Base-by-base conservation (phyloP, 148 eudicot species). In the Nepenthes gracilis region DNA sequence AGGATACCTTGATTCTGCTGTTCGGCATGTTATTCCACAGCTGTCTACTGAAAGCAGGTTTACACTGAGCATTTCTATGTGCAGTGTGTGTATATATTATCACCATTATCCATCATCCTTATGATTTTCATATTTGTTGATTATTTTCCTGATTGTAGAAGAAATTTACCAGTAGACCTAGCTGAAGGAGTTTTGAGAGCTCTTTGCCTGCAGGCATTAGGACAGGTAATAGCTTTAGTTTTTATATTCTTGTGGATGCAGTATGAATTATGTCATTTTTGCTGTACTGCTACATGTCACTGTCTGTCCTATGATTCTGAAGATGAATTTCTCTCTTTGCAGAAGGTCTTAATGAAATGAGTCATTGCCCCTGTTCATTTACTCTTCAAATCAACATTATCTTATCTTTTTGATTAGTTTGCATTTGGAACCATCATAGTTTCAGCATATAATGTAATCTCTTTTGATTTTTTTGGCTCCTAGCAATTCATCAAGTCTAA, bases 1-100 rank as follows among this genome's bases (percentile, higher is more conserved):
- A 47, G 98, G 98, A 38, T 93, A 80, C 81, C 96, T 93, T 70
- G 98, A 93, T 70, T 93, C 91, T 79, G 96, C 96, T 74, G 82
- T 93, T 33, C 83, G 87, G 51, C 90, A 86, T 68, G 88, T 86
- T 70, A 83, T 84, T 65, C 98, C 98, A 1, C 85, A 84, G 60
- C 70, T 93, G 64, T 83, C 98, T 8, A 48, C 64, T 60, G 95
- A 93, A 75, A 72, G 77, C 69, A 93, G 98, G 98, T 88, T 67
- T 13, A 61, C 38, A 35, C 33, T 38, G 54, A 60, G 50, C 35
- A 52, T 58, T 65, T 48, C 35, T 4, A 33, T 59, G 48, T 33
- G 13, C 50, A 10, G 3, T 50, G 10, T 14, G 23, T 12, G 7
- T 47, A 62, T 33, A 43, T 65, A 36, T 37, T 38, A 43, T 50